Conservation (phyloP, 371 early-diverging fungal species). For the Apophysomyces variabilis region DNA sequence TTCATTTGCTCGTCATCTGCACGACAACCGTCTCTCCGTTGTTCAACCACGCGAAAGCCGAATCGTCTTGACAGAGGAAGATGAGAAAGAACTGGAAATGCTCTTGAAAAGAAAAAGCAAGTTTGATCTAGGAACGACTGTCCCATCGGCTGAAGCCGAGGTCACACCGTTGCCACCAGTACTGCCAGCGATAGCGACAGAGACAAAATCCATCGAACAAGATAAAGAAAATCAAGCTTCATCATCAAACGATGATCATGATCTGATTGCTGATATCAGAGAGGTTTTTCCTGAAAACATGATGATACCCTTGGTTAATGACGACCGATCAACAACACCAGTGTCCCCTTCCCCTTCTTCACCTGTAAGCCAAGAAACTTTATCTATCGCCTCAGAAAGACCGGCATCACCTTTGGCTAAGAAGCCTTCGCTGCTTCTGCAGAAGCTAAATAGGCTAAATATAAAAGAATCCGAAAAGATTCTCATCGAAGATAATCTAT, state of each 20-base stretch:
- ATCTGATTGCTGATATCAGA: background rate
- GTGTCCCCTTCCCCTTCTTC: no score
- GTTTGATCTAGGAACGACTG: background rate
- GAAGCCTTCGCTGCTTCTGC: conserved; percentile 25
- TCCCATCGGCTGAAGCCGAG: background rate
- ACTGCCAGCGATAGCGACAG: background rate
- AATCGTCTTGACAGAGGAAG: conserved; percentile 46
- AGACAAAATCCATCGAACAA: background rate
- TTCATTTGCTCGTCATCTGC: conserved; percentile 37
- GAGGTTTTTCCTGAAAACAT: conserved; percentile 4
- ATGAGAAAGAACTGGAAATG: conserved; percentile 41
- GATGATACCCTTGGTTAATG: background rate
- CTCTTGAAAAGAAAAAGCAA: conserved; percentile 30
- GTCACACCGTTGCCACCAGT: conserved; percentile 10
- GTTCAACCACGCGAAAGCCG: conserved; percentile 37
- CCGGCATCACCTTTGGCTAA: conserved; percentile 2
- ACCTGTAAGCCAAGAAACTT: no score
- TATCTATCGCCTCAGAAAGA: background rate
- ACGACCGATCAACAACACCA: background rate
- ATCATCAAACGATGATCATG: background rate
- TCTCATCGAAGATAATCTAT: background rate
- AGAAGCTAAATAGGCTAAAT: conserved; percentile 14
- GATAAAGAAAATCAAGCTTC: background rate
- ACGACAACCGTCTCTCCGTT: conserved; percentile 37
- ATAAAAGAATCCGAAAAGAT: background rate